Evolutionary conservation across 1,284 basidiomycete species (phyloP).

Genomic region (Ustilago xerochloae): DNA sequence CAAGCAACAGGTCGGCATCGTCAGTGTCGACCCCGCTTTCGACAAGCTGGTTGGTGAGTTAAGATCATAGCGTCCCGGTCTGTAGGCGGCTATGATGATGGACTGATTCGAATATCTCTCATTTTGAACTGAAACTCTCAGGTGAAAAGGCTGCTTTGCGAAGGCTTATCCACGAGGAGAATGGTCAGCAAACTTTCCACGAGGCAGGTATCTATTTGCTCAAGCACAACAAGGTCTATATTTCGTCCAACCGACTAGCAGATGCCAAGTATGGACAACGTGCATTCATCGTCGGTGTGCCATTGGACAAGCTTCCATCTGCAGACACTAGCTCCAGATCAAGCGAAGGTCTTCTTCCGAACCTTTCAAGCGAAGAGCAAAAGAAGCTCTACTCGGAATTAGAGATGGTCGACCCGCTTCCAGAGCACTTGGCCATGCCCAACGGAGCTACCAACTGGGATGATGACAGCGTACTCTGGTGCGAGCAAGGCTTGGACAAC

Average conservation of each 20-base stretch:
- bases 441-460: constrained; percentile 47
- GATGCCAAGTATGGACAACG: constrained; percentile 24
- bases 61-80: no score
- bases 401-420: constrained; percentile 22
- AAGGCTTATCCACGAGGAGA: constrained; percentile 24
- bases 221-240: constrained; percentile 37
- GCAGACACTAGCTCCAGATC: neutral
- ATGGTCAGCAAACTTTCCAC: constrained; percentile 43
- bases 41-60: constrained; percentile 30
- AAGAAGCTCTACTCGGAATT: constrained; percentile 24
- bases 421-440: constrained; percentile 32
- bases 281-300: constrained; percentile 26
- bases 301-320: constrained; percentile 16
- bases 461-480: constrained; percentile 45
- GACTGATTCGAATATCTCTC: no score
- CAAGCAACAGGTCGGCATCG: constrained; percentile 20
- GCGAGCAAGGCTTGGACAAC: constrained; percentile 42
- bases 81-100: no score
- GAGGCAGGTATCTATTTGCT: constrained; percentile 45
- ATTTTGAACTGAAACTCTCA: no score
- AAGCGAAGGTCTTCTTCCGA: constrained; percentile 10
- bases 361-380: constrained; percentile 20
- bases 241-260: constrained; percentile 38
- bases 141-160: constrained; percentile 25
- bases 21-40: constrained; percentile 41